A percentile compares a stretch with the other conserved stretches of the same genome.
Conservation (phyloP, 192 early-diverging fungal species). For the Coemansia sp. region DNA sequence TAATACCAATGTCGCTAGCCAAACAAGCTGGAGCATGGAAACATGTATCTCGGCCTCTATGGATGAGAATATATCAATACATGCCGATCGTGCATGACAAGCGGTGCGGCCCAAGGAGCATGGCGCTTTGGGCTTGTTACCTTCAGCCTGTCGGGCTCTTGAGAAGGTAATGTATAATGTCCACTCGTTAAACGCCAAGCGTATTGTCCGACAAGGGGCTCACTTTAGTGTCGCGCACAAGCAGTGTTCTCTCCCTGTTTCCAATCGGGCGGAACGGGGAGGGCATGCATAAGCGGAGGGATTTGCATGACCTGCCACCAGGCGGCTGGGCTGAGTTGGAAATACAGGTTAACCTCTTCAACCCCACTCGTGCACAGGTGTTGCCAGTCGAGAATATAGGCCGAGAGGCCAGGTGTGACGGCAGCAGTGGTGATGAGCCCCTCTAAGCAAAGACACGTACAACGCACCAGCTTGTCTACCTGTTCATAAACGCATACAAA, state of each 20-base stretch:
- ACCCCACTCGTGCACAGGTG: background rate
- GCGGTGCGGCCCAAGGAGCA: background rate
- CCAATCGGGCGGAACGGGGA: background rate
- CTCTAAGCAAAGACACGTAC: background rate
- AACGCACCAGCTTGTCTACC: background rate
- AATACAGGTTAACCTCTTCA: conserved; percentile 1
- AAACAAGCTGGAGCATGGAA: background rate
- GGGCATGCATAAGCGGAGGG: background rate
- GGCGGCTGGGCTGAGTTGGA: background rate
- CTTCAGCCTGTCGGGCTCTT: background rate
- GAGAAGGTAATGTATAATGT: background rate
- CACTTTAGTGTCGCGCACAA: background rate
- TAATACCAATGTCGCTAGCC: background rate
- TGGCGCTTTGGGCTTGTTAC: background rate
- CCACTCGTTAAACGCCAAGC: background rate
- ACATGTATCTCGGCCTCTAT: background rate
- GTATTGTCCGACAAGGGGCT: conserved; percentile 1
- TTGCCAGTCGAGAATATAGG: background rate
- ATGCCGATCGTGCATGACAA: background rate
- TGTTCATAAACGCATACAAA: background rate
- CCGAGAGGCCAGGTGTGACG: background rate
- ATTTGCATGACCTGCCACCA: conserved; percentile 7
- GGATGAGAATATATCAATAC: background rate
- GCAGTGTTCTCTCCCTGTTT: background rate
- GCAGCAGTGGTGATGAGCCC: background rate